These are phyloP conservation scores for Aspergillus unguis DNA, from an alignment of 2,329 filamentous ascomycete genomes.

Conservation along the genomic window DNA sequence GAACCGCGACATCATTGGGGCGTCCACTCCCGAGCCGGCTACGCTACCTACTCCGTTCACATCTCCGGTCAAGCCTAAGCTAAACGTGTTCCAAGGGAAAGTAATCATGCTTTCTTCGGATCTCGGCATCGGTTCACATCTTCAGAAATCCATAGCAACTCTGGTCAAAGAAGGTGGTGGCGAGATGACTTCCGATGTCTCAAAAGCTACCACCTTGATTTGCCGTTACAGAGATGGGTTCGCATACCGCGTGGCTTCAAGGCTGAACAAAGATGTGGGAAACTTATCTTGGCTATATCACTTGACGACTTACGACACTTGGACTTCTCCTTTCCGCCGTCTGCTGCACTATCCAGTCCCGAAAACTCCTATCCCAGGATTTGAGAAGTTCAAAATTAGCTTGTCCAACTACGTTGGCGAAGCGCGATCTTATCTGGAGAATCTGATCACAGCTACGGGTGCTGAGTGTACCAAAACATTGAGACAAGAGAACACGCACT, in stretches of 20 bases:
- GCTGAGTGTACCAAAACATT: constrained; percentile 92
- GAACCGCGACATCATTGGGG: constrained; percentile 64
- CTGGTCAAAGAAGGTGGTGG: constrained; percentile 73
- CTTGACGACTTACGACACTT: constrained; percentile 81
- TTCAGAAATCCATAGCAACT: constrained; percentile 64
- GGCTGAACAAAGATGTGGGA: constrained; percentile 76
- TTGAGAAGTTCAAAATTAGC: constrained; percentile 73
- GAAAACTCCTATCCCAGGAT: constrained; percentile 71
- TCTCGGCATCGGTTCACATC: constrained; percentile 64
- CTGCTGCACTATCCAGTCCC: constrained; percentile 89
- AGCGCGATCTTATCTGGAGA: constrained; percentile 88
- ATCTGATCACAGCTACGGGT: constrained; percentile 77
- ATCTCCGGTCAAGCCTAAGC: constrained; percentile 43
- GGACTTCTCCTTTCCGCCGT: constrained; percentile 78
- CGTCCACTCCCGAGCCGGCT: constrained; percentile 55
- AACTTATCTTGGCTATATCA: constrained; percentile 94
- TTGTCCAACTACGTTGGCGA: constrained; percentile 97
- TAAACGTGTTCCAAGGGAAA: constrained; percentile 73
- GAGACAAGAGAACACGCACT: constrained; percentile 91
- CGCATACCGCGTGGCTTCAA: constrained; percentile 74
- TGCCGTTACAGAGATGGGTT: constrained; percentile 81
- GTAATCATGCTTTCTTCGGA: constrained; percentile 74
- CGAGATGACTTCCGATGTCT: constrained; percentile 60
- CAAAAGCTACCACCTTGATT: constrained; percentile 76
- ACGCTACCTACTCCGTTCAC: constrained; percentile 32